Evolutionary conservation across 2,329 filamentous ascomycete genomes (phyloP), one percentile per base, ranked within the genome.

Genomic region (Cordyceps fumosorosea): DNA sequence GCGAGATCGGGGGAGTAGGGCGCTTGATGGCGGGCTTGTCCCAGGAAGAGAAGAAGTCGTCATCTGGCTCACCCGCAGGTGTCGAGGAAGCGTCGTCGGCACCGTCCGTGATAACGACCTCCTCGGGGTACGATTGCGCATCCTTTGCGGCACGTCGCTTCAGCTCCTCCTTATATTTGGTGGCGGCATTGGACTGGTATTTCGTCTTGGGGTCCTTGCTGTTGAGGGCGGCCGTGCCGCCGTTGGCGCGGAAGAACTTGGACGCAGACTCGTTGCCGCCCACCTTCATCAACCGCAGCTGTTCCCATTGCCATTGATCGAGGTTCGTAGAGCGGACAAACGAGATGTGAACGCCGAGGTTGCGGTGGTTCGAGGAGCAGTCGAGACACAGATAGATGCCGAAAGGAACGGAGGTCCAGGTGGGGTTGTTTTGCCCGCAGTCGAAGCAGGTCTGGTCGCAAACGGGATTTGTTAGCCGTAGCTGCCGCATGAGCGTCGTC

Each of bases 261-360:
- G 93, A 97, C 55, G 95, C 95, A 63, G 92, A 96, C 78, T 98
- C 93, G 72, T 99, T 99, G 63, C 95, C 95, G 67, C 95, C 95
- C 18, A 98, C 92, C 79, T 99, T 99, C 93, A 99, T 98, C 63
- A 93, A 78, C 58, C 95, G 90, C 64, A 99, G 84, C 76, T 99
- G 95, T 68, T 97, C 92, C 95, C 95, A 99, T 89, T 97, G 92
- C 95, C 95, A 99, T 80, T 91, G 92, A 76, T 99, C 95, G 76
- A 99, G 89, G 76, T 97, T 97, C 65, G 93, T 98, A 65, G 93
- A 98, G 71, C 95, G 89, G 71, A 99, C 95, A 81, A 99, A 99
- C 69, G 93, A 97, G 78, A 99, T 97, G 78, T 99, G 95, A 64
- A 98, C 93, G 76, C 95, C 95, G 71, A 99, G 87, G 77, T 98